Evolutionary conservation across 2,329 filamentous ascomycete genomes (phyloP).

Genomic region (Verruconis gallopava): DNA sequence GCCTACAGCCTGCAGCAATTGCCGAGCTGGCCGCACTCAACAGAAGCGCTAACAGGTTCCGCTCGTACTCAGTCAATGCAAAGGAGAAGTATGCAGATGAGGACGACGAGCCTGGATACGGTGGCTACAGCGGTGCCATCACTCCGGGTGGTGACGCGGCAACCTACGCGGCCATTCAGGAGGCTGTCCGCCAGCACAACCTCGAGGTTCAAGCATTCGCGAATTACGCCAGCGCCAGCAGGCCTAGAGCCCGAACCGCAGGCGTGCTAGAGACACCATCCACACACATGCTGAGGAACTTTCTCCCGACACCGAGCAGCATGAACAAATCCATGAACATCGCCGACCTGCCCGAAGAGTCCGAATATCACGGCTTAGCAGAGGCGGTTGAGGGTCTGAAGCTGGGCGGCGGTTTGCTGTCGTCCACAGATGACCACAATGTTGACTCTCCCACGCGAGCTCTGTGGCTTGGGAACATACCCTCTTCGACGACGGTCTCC

Average conservation of each 20-base stretch:
- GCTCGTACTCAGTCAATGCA: conserved; percentile 96
- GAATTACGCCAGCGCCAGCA: conserved; percentile 64
- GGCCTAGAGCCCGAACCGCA: conserved; percentile 81
- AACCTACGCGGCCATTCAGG: conserved; percentile 48
- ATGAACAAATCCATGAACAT: conserved; percentile 65
- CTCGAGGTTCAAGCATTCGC: conserved; percentile 86
- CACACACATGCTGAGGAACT: conserved; percentile 51
- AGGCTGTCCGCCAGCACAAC: conserved; percentile 80
- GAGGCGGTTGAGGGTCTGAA: conserved; percentile 74
- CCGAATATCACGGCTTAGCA: conserved; percentile 66
- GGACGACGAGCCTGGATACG: conserved; percentile 55
- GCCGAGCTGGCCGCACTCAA: conserved; percentile 64
- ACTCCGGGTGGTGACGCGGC: conserved; percentile 45
- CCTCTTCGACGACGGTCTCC: conserved; percentile 89
- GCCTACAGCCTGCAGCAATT: conserved; percentile 47
- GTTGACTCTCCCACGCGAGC: conserved; percentile 85
- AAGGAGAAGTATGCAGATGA: conserved; percentile 95
- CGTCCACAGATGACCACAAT: conserved; percentile 52
- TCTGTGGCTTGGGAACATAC: conserved; percentile 94
- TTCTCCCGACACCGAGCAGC: conserved; percentile 62
- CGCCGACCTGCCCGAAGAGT: conserved; percentile 63
- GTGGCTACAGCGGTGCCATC: conserved; percentile 44
- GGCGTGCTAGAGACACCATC: conserved; percentile 74
- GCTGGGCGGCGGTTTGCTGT: conserved; percentile 43
- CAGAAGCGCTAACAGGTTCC: conserved; percentile 65